Evolutionary conservation across 2,329 filamentous ascomycete genomes (phyloP).

Genomic region (Plenodomus lindquistii): DNA sequence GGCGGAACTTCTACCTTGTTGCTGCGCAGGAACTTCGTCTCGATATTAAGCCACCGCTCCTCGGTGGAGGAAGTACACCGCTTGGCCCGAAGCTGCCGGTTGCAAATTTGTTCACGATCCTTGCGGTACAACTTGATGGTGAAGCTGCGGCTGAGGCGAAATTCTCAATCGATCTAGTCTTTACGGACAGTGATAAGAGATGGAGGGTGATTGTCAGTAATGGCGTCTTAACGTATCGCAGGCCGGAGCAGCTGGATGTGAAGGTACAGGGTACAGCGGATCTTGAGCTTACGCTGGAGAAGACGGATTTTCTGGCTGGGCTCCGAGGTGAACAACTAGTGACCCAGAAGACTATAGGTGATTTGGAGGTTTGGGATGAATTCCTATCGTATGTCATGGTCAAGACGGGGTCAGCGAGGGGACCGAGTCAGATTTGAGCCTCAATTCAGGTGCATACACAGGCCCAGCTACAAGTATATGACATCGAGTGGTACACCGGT

Average conservation of each 20-base stretch:
- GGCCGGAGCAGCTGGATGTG: neutral
- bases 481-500: too few relatives aligned
- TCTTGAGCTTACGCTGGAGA: neutral
- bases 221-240: neutral
- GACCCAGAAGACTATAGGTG: too few relatives aligned
- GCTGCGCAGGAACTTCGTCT: conserved; percentile 30
- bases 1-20: conserved; percentile 48
- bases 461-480: too few relatives aligned
- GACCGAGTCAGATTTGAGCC: conserved; percentile 1
- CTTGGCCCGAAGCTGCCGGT: neutral
- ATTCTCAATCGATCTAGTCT: neutral
- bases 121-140: conserved; percentile 3
- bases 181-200: neutral
- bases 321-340: neutral
- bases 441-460: neutral
- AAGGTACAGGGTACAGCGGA: neutral
- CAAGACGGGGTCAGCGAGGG: neutral
- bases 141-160: neutral
- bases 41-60: neutral
- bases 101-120: conserved; percentile 1
- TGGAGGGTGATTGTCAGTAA: neutral
- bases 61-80: neutral
- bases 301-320: neutral
- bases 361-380: neutral
- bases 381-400: neutral